These are phyloP conservation scores for Phytomonas serpens DNA, from an alignment of 208 protist species.

Conservation along the genomic window DNA sequence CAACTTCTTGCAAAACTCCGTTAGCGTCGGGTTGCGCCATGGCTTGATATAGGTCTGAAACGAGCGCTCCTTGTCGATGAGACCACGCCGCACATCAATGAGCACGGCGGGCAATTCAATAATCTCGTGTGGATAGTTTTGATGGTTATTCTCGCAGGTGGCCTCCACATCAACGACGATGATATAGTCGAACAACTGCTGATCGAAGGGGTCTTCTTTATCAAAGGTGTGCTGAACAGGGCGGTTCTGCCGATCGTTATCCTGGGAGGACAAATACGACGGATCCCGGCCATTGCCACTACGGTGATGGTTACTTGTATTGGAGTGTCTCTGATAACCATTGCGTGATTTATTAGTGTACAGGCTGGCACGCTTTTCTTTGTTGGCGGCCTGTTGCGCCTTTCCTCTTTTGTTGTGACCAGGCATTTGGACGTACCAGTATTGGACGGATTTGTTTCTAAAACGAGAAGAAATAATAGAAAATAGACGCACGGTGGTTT, in stretches of 20 bases:
- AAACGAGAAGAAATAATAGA: constrained; percentile 5
- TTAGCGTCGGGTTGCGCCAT: constrained; percentile 70
- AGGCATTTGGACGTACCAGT: constrained; percentile 11
- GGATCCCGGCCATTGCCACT: constrained; percentile 10
- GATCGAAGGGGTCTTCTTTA: constrained; percentile 53
- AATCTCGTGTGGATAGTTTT: constrained; percentile 87
- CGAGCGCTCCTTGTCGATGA: constrained; percentile 56
- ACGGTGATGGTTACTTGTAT: neutral
- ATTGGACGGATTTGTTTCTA: neutral
- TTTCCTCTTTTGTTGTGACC: constrained; percentile 76
- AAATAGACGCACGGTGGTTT: neutral
- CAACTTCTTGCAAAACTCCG: constrained; percentile 88
- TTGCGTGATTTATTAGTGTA: constrained; percentile 12
- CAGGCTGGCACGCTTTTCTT: constrained; percentile 18
- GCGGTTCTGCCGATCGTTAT: constrained; percentile 15
- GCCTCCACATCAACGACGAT: constrained; percentile 90
- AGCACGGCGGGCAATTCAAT: constrained; percentile 93
- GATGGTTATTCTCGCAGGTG: constrained; percentile 68
- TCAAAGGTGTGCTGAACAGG: constrained; percentile 35
- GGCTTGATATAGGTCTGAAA: constrained; percentile 91
- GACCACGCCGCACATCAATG: constrained; percentile 62
- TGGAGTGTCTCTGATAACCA: constrained; percentile 2
- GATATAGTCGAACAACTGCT: constrained; percentile 90
- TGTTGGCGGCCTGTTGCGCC: constrained; percentile 40
- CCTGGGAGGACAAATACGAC: constrained; percentile 30